A percentile compares a stretch with the other conserved stretches of the same genome.
Evolutionary conservation across 768 basidiomycete genomes (phyloP).

Genomic region (Dendrothele bispora): DNA sequence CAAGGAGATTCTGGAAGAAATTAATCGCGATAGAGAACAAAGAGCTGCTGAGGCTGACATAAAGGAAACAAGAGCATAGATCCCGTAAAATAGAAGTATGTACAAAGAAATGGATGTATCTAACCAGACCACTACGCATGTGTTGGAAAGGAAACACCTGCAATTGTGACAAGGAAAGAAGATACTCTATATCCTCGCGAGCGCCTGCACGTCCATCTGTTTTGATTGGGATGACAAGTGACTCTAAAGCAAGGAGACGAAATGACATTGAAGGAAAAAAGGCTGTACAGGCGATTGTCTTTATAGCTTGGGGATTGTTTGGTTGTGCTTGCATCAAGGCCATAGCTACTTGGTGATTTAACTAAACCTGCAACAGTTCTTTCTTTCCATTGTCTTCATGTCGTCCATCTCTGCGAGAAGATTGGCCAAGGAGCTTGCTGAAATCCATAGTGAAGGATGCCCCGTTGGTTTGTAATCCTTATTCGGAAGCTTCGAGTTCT

Average conservation of each 20-base stretch:
- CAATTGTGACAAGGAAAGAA: constrained; percentile 20
- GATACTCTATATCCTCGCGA: constrained; percentile 65
- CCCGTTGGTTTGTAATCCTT: constrained; percentile 51
- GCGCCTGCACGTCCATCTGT: constrained; percentile 57
- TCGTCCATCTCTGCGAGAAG: constrained; percentile 62
- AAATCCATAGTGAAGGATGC: constrained; percentile 65
- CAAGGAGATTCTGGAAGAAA: constrained; percentile 76
- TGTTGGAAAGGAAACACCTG: not conserved
- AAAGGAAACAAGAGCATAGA: constrained; percentile 22
- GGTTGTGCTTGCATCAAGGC: constrained; percentile 35
- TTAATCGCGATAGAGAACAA: constrained; percentile 64
- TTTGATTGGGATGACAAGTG: constrained; percentile 53
- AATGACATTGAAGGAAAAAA: constrained; percentile 31
- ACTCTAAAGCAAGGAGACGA: constrained; percentile 67
- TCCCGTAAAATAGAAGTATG: not conserved
- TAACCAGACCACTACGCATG: constrained; percentile 5
- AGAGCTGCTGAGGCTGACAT: constrained; percentile 42
- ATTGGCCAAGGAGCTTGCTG: constrained; percentile 69
- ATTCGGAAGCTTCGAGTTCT: not conserved
- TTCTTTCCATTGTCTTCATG: constrained; percentile 35
- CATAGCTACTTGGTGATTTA: no score
- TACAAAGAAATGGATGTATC: not conserved
- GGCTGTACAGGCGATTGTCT: constrained; percentile 10
- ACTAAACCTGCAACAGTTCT: no score
- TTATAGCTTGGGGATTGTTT: constrained; percentile 35